phyloP scores from a whole-genome alignment of 768 basidiomycete genomes.

The Naganishia vaughanmartiniae region DNA sequence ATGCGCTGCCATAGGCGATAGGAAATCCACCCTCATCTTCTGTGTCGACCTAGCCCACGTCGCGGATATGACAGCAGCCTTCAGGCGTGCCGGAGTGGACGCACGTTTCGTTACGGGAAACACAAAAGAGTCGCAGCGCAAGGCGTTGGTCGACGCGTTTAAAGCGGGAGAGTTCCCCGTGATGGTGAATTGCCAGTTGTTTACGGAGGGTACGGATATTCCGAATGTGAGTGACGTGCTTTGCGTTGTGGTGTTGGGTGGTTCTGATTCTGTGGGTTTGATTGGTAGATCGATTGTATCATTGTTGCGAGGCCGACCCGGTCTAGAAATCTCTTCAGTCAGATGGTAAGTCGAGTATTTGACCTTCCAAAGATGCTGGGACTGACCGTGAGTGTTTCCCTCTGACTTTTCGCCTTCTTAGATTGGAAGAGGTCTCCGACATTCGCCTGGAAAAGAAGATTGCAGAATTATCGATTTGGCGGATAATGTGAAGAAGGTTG shows the following conservation, averaged over 20 bases:
- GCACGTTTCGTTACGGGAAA: slow-evolving; percentile 74
- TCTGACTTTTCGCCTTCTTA: slow-evolving; percentile 43
- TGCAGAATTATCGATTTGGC: slow-evolving; percentile 91
- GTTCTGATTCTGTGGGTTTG: slow-evolving; percentile 24
- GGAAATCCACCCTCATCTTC: slow-evolving; percentile 89
- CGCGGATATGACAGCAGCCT: slow-evolving; percentile 66
- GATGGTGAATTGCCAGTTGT: slow-evolving; percentile 76
- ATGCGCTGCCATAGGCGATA: slow-evolving; percentile 54
- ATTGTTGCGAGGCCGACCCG: slow-evolving; percentile 82
- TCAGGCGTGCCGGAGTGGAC: slow-evolving; percentile 73
- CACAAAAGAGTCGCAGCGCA: slow-evolving; percentile 66
- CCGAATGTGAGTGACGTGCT: slow-evolving; percentile 58
- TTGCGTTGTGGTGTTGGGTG: slow-evolving; percentile 24
- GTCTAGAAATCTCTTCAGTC: slow-evolving; percentile 82
- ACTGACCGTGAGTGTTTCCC: not conserved
- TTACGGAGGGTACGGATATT: slow-evolving; percentile 92
- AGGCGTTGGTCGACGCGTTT: slow-evolving; percentile 65
- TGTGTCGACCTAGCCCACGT: slow-evolving; percentile 83
- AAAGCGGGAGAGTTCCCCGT: slow-evolving; percentile 74
- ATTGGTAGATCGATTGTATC: slow-evolving; percentile 71
- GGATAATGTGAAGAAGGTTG: slow-evolving; percentile 66
- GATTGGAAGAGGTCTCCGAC: slow-evolving; percentile 89
- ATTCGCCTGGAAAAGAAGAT: slow-evolving; percentile 77
- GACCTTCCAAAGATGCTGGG: not conserved
- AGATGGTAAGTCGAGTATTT: slow-evolving; percentile 65